Percentiles rank a stretch among this genome's conserved stretches.
phyloP scores from a whole-genome alignment of 2,329 filamentous ascomycete species.

The Calonectria multiphialidica region DNA sequence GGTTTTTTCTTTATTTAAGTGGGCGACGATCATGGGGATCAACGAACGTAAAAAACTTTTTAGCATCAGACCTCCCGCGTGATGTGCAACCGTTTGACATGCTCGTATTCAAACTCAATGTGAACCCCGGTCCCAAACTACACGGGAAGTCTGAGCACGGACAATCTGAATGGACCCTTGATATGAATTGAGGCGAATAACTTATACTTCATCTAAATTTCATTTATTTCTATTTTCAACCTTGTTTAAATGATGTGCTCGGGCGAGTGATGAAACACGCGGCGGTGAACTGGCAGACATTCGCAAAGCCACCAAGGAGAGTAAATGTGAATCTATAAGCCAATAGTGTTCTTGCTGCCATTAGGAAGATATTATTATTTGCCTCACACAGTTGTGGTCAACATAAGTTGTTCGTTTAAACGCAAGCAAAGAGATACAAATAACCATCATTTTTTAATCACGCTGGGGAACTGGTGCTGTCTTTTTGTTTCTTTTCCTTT shows the following conservation, averaged over 20 bases:
- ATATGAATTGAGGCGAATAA: neutral
- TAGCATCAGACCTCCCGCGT: neutral
- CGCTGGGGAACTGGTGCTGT: no score
- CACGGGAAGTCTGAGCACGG: neutral
- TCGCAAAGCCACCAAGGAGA: neutral
- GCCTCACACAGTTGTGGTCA: no score
- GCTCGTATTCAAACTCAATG: neutral
- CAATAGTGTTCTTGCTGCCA: no score
- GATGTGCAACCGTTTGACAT: conserved; percentile 1
- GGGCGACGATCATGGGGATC: neutral
- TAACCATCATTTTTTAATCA: no score
- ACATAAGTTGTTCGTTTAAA: no score
- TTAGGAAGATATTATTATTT: no score
- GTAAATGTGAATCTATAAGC: neutral
- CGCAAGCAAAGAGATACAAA: neutral
- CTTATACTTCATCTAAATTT: neutral
- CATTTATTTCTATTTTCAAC: neutral
- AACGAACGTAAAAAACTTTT: neutral
- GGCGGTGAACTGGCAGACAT: neutral
- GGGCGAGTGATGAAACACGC: neutral
- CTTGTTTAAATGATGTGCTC: neutral
- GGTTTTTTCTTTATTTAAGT: neutral
- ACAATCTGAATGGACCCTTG: neutral
- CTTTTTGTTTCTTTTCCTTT: no score
- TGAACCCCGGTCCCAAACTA: neutral